Conservation (phyloP, 345 rosid genomes). For the Eucalyptus fibrosa region DNA sequence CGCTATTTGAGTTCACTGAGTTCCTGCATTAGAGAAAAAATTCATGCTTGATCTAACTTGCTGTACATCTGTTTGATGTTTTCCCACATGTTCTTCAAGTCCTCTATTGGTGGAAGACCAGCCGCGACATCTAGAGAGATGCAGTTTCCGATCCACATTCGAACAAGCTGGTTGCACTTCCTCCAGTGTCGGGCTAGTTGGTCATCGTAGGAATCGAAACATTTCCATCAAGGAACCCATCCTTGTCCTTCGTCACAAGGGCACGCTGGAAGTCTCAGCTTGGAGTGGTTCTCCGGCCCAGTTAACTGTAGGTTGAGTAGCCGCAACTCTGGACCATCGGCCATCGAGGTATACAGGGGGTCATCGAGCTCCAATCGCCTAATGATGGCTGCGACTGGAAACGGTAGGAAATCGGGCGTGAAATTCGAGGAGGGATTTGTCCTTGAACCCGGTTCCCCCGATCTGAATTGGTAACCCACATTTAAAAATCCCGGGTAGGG, state of each 20-base stretch:
- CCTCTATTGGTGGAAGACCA: accelerated
- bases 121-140: accelerated
- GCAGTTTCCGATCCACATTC: too few species aligned
- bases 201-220: accelerated
- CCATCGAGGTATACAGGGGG: accelerated
- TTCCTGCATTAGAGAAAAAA: too few species aligned
- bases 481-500: too few species aligned
- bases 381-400: accelerated
- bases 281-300: accelerated
- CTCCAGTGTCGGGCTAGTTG: accelerated
- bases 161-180: too few species aligned
- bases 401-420: accelerated
- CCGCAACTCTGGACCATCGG: accelerated
- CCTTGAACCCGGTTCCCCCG: too few species aligned
- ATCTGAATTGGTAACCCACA: too few species aligned
- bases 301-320: too few species aligned
- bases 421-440: too few species aligned
- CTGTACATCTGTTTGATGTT: too few species aligned
- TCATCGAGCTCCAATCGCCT: accelerated
- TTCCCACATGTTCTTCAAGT: too few species aligned
- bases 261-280: accelerated
- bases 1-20: accelerated
- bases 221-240: too few species aligned
- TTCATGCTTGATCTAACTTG: accelerated
- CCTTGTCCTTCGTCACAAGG: accelerated